These are phyloP conservation scores for Thecaphora thlaspeos DNA, from an alignment of 1,284 basidiomycete genomes.

Conservation along the genomic window DNA sequence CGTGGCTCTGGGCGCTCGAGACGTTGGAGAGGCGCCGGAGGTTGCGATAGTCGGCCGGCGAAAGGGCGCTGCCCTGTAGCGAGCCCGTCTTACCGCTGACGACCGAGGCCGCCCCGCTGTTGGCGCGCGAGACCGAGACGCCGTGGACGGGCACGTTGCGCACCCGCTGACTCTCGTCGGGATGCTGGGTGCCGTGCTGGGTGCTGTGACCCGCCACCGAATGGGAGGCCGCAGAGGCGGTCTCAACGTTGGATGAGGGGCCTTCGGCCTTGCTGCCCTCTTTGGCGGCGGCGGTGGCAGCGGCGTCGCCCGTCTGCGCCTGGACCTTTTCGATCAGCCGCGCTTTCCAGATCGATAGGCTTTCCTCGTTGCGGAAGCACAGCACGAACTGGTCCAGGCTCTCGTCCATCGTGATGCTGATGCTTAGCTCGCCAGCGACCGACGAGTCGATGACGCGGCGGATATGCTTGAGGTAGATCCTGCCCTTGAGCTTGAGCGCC, in stretches of 20 bases:
- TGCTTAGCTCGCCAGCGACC: constrained; percentile 74
- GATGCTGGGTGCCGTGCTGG: neutral
- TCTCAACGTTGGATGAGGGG: neutral
- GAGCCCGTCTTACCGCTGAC: constrained; percentile 39
- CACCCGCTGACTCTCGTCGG: neutral
- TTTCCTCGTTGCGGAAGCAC: constrained; percentile 85
- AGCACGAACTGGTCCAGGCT: constrained; percentile 87
- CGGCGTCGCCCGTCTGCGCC: neutral
- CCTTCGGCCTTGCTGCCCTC: constrained; percentile 9
- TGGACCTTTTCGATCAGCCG: constrained; percentile 32
- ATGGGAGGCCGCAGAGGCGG: neutral
- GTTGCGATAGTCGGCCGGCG: constrained; percentile 14
- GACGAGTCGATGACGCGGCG: constrained; percentile 77
- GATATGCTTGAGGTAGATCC: constrained; percentile 92
- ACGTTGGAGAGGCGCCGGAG: constrained; percentile 16
- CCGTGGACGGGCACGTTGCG: too few species aligned
- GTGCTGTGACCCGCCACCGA: neutral
- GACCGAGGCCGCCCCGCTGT: constrained; percentile 26
- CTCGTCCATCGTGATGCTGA: constrained; percentile 94
- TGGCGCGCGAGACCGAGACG: constrained; percentile 3
- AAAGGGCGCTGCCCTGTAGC: constrained; percentile 6
- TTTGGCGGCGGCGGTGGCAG: constrained; percentile 6
- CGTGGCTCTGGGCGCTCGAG: constrained; percentile 25
- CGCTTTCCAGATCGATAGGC: constrained; percentile 79
- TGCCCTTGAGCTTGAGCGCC: constrained; percentile 83